Conservation (phyloP, 202 grass and related monocot genomes). For the Zizania palustris region DNA sequence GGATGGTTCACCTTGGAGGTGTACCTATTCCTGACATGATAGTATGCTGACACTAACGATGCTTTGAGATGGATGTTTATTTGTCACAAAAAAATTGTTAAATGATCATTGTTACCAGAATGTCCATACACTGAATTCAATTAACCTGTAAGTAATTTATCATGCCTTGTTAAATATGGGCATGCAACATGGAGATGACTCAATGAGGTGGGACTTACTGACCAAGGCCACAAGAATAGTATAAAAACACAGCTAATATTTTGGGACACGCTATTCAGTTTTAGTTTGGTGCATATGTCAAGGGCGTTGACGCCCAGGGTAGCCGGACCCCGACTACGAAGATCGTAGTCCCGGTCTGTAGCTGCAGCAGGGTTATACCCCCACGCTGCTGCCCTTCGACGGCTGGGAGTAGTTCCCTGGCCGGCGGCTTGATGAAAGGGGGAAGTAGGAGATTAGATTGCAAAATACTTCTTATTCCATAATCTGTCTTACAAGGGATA, state of each 20-base stretch:
- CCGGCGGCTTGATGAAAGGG: no score
- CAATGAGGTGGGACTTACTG: neutral
- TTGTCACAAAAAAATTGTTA: neutral
- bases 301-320: no score
- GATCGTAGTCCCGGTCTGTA: no score
- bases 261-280: neutral
- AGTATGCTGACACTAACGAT: neutral
- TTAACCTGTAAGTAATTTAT: neutral
- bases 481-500: no score
- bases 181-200: conserved; percentile 9
- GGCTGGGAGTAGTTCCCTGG: no score
- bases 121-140: neutral
- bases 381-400: no score
- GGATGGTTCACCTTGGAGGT: conserved; percentile 21
- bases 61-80: neutral
- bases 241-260: neutral
- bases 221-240: conserved; percentile 5
- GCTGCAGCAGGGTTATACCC: no score
- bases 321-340: no score
- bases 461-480: no score
- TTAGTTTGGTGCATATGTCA: no score
- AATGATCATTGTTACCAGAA: neutral
- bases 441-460: no score
- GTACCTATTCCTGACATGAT: conserved; percentile 11
- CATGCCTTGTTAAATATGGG: neutral